Base-by-base conservation (phyloP, 2,329 filamentous ascomycete species). In the Ophiostoma novo-ulmi region DNA sequence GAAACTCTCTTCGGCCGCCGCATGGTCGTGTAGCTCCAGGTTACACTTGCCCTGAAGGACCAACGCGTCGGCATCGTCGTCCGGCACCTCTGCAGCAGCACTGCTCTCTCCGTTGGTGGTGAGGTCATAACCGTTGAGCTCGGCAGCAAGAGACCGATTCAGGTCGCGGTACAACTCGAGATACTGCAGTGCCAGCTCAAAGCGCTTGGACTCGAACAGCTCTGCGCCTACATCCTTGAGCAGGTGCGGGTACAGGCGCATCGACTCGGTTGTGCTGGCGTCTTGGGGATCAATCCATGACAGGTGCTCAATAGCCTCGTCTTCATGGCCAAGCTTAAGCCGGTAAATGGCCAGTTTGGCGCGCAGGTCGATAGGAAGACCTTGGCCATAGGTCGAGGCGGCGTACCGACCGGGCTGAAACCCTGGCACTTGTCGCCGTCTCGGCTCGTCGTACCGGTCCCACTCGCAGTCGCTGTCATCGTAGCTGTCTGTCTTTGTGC, bases 311-410 rank as follows among this genome's bases (percentile, higher is more conserved):
- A 91, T 83, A 22, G 92, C 93, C 81, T 98, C 94, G 17, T 87
- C 81, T 31, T 87, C 81, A 36, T 89, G 81, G 0, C 87, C 88
- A 72, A 92, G 82, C 70, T 88, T 89, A 48, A 97, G 80, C n/a
- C 95, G 88, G 77, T 93, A 94, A 4, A 94, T 82, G 3, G 92
- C 94, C 73, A 99, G 82, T 77, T 94, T 95, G 39, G 92, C 87
- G 26, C 94, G 89, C 61, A 99, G 82, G 74, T 97, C 93, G 5
- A 94, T 79, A 0, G 94, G 94, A 55, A 97, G 82, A 1, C 89
- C 88, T 55, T 85, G 79, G 0, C 92, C 93, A 78, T 97, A 97
- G 0, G 85, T 81, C 6, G 84, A 82, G 4, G 80, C 76, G 1
- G 85, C 81, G 77, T 87, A 87, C 64, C 79, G 80, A 3, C 80